phyloP scores from a whole-genome alignment of 805 yeast genomes.

The Ogataea siamensis region DNA sequence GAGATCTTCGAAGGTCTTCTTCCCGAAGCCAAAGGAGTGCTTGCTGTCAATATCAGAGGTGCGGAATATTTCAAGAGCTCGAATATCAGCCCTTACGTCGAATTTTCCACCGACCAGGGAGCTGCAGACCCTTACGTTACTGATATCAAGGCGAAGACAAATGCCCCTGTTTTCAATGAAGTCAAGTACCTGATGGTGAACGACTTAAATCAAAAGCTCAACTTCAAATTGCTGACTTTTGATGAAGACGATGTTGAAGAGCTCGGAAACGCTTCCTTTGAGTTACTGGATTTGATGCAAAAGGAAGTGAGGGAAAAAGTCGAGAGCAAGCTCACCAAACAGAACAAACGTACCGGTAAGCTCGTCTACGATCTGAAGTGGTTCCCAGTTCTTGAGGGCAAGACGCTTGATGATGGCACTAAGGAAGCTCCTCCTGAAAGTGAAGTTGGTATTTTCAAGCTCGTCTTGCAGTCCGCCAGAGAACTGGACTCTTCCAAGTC shows the following conservation, averaged over 20 bases:
- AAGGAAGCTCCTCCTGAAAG: conserved; percentile 50
- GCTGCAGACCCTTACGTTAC: conserved; percentile 39
- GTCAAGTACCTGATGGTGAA: conserved; percentile 59
- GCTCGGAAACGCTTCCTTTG: conserved; percentile 50
- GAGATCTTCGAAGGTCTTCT: conserved; percentile 62
- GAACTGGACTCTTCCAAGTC: conserved; percentile 54
- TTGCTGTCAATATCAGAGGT: conserved; percentile 60
- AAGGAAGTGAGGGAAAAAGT: conserved; percentile 43
- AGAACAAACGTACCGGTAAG: conserved; percentile 57
- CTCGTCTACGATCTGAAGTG: conserved; percentile 56
- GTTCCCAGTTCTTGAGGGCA: conserved; percentile 47
- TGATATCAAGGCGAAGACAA: conserved; percentile 53
- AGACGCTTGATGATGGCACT: conserved; percentile 47
- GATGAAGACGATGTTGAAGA: conserved; percentile 54
- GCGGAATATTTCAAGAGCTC: conserved; percentile 46
- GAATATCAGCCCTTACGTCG: conserved; percentile 49
- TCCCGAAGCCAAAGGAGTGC: conserved; percentile 68
- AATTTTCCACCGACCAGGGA: conserved; percentile 37
- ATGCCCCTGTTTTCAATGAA: conserved; percentile 65
- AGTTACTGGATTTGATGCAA: conserved; percentile 60
- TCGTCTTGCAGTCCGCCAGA: conserved; percentile 58
- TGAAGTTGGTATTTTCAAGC: conserved; percentile 73
- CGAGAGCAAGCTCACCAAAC: conserved; percentile 43
- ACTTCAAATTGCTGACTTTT: conserved; percentile 54
- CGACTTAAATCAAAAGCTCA: conserved; percentile 53